Conservation (phyloP, 1,139 yeast genomes). For the Candida sojae region DNA sequence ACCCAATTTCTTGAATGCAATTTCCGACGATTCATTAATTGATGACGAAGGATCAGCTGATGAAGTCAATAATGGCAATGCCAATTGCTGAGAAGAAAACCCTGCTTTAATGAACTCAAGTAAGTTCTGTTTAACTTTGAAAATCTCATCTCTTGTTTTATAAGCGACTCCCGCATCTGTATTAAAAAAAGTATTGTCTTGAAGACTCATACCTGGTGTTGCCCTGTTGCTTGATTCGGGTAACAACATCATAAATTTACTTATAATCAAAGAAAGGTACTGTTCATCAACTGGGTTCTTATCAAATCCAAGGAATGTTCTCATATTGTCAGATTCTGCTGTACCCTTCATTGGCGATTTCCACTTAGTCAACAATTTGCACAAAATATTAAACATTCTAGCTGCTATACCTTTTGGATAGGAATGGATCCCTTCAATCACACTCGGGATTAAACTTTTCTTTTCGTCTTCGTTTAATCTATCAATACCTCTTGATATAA, state of each 20-base stretch:
- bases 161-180: conserved; percentile 65
- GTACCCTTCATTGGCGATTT: conserved; percentile 50
- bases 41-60: conserved; percentile 59
- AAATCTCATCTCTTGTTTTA: conserved; percentile 48
- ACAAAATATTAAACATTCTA: conserved; percentile 60
- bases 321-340: conserved; percentile 38
- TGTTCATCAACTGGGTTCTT: conserved; percentile 34
- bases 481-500: conserved; percentile 66
- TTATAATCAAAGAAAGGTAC: conserved; percentile 48
- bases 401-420: conserved; percentile 48
- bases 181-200: conserved; percentile 62
- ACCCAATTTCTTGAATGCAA: conserved; percentile 50
- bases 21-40: conserved; percentile 53
- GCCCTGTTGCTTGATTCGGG: conserved; percentile 35
- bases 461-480: conserved; percentile 41
- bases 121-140: conserved; percentile 41
- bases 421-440: conserved; percentile 48
- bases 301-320: conserved; percentile 29
- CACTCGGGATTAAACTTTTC: conserved; percentile 44
- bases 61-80: conserved; percentile 60
- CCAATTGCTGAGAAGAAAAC: conserved; percentile 35
- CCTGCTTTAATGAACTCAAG: conserved; percentile 39
- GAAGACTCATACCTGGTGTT: conserved; percentile 60
- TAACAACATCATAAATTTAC: conserved; percentile 57
- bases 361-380: conserved; percentile 56